Percentiles rank a stretch among this genome's conserved stretches.
Evolutionary conservation across 208 protist genomes (phyloP).

Genomic region (Angomonas deanei): DNA sequence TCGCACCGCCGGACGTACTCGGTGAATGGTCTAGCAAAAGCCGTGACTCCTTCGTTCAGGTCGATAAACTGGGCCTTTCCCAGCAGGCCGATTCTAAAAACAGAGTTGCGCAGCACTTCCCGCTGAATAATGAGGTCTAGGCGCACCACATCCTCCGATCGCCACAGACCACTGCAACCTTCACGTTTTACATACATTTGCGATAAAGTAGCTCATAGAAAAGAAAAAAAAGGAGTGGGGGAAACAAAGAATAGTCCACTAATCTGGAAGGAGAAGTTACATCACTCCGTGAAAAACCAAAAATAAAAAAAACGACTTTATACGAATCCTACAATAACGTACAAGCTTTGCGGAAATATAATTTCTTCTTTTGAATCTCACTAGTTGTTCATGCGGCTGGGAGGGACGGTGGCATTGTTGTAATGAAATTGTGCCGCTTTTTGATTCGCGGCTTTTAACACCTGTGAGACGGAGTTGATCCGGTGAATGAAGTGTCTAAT

Average conservation of each 20-base stretch:
- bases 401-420: constrained; percentile 28
- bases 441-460: background rate
- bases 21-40: constrained; percentile 96
- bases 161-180: constrained; percentile 84
- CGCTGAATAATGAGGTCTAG: constrained; percentile 96
- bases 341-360: too few species aligned
- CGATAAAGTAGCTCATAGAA: background rate
- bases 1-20: constrained; percentile 96
- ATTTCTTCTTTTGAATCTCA: background rate
- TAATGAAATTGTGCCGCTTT: constrained; percentile 13
- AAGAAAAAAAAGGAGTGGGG: constrained; percentile 4
- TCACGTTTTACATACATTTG: background rate
- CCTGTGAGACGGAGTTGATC: constrained; percentile 15
- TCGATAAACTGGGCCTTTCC: constrained; percentile 96
- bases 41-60: constrained; percentile 84
- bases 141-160: constrained; percentile 96
- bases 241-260: too few species aligned
- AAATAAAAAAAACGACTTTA: constrained; percentile 16
- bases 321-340: too few species aligned
- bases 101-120: constrained; percentile 95
- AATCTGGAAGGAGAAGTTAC: background rate
- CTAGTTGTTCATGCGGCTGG: constrained; percentile 16
- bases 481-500: constrained; percentile 59
- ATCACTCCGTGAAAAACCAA: constrained; percentile 7
- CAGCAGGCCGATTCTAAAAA: constrained; percentile 93